These are phyloP conservation scores for Lachancea nothofagi DNA, from an alignment of 805 yeast genomes.

Conservation along the genomic window DNA sequence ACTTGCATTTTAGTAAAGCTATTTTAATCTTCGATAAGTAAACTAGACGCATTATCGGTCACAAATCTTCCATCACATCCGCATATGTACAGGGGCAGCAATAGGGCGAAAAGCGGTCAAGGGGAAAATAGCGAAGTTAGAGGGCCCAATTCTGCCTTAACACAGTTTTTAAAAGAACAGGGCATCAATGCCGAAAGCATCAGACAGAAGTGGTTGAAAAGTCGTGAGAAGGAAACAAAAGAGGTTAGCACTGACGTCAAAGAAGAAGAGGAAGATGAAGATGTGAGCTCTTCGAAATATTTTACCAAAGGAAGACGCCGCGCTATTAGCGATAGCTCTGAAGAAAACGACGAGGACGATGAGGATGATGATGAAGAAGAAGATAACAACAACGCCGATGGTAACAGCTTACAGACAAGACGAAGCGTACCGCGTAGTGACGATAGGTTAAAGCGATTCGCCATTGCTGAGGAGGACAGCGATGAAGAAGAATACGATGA, in stretches of 20 bases:
- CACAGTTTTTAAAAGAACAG: conserved; percentile 80
- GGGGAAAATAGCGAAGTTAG: conserved; percentile 31
- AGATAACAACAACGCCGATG: conserved; percentile 4
- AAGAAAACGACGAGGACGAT: conserved; percentile 7
- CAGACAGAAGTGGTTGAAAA: conserved; percentile 41
- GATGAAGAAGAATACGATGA: conserved; percentile 21
- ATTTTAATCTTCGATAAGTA: no score
- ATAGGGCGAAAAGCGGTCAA: conserved; percentile 20
- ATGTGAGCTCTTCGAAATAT: not conserved
- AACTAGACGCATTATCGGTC: no score
- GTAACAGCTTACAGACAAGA: no score
- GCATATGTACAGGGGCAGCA: conserved; percentile 14
- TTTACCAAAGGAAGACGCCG: not conserved
- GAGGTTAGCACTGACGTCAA: conserved; percentile 16
- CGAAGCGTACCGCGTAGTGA: no score
- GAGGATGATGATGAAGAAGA: conserved; percentile 5
- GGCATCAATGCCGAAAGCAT: conserved; percentile 84
- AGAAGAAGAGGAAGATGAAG: conserved; percentile 13
- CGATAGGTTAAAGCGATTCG: conserved; percentile 4
- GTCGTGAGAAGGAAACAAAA: conserved; percentile 25
- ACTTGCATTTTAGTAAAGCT: no score
- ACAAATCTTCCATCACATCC: not conserved
- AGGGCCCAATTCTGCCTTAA: conserved; percentile 78
- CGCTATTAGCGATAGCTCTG: not conserved
- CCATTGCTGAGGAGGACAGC: conserved; percentile 13